Evolutionary conservation across 2,329 filamentous ascomycete species (phyloP).

Genomic region (Trichoderma breve): DNA sequence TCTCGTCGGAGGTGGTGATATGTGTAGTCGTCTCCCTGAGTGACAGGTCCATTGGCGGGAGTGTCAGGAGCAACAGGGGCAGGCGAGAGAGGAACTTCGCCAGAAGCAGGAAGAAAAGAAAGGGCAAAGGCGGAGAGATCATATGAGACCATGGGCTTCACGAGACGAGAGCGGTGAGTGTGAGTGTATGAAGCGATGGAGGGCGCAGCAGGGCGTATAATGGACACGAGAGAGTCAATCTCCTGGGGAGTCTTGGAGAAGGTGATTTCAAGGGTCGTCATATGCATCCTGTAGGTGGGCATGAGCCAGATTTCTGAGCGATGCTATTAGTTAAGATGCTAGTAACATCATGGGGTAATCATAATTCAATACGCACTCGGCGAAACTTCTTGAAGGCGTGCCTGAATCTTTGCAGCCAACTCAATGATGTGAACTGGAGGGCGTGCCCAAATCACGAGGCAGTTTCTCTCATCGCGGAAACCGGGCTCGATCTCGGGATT

Average conservation of each 20-base stretch:
- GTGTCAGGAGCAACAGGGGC: slow-evolving; percentile 39
- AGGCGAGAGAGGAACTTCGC: slow-evolving; percentile 49
- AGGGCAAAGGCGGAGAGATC: slow-evolving; percentile 83
- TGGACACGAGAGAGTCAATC: slow-evolving; percentile 60
- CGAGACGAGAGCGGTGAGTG: slow-evolving; percentile 67
- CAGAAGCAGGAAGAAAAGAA: slow-evolving; percentile 78
- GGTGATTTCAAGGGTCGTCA: slow-evolving; percentile 82
- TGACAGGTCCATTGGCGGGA: slow-evolving; percentile 28
- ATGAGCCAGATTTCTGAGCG: slow-evolving; percentile 64
- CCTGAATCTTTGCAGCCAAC: slow-evolving; percentile 68
- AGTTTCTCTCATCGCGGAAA: slow-evolving; percentile 74
- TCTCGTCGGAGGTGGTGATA: slow-evolving; percentile 90
- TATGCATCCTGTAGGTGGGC: slow-evolving; percentile 74
- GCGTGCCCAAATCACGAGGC: slow-evolving; percentile 84
- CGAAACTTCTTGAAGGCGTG: slow-evolving; percentile 59
- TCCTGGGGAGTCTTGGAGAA: slow-evolving; percentile 71
- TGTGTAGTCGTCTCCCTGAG: slow-evolving; percentile 66
- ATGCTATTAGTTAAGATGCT: neutral
- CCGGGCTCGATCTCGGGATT: slow-evolving; percentile 62
- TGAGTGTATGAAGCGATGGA: slow-evolving; percentile 65
- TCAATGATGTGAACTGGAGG: slow-evolving; percentile 70
- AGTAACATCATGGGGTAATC: neutral
- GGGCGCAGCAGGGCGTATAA: slow-evolving; percentile 55
- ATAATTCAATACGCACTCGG: slow-evolving; percentile 58
- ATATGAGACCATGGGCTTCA: slow-evolving; percentile 80